A percentile compares a stretch with the other conserved stretches of the same genome.
Evolutionary conservation across 2,329 filamentous ascomycete genomes (phyloP).

Genomic region (Botrytis fabae): DNA sequence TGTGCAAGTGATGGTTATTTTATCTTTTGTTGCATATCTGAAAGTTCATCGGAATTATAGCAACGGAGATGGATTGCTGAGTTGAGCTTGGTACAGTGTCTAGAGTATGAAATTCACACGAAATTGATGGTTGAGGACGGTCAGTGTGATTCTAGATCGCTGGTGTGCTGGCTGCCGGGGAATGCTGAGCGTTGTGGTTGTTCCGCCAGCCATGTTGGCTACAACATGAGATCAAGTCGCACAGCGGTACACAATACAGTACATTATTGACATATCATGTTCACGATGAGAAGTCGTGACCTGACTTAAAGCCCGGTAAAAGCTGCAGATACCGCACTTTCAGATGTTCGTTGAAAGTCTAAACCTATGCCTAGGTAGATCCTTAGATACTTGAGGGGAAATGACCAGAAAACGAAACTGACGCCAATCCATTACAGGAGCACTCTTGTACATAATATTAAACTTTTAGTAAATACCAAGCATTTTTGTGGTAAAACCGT

Average conservation of each 20-base stretch:
- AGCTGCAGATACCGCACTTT: background rate
- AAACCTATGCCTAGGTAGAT: background rate
- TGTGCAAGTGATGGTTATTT: conserved; percentile 1
- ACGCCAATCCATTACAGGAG: background rate
- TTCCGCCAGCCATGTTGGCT: background rate
- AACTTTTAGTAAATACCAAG: background rate
- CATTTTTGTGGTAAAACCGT: background rate
- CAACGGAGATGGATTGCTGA: background rate
- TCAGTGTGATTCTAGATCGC: conserved; percentile 6
- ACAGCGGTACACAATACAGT: background rate
- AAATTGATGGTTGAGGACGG: background rate
- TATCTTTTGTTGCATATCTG: conserved; percentile 21
- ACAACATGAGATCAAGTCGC: conserved; percentile 7
- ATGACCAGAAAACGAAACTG: background rate
- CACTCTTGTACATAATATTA: background rate
- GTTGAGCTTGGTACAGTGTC: conserved; percentile 9
- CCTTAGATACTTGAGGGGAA: background rate
- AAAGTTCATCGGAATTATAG: conserved; percentile 19
- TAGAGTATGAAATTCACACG: background rate
- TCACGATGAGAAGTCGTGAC: conserved; percentile 1
- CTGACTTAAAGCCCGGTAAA: background rate
- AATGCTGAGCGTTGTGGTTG: conserved; percentile 16
- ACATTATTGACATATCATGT: background rate
- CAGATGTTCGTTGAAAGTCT: background rate
- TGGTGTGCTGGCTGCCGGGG: conserved; percentile 13